phyloP scores from a whole-genome alignment of 345 rosid species.

The Acer negundo region DNA sequence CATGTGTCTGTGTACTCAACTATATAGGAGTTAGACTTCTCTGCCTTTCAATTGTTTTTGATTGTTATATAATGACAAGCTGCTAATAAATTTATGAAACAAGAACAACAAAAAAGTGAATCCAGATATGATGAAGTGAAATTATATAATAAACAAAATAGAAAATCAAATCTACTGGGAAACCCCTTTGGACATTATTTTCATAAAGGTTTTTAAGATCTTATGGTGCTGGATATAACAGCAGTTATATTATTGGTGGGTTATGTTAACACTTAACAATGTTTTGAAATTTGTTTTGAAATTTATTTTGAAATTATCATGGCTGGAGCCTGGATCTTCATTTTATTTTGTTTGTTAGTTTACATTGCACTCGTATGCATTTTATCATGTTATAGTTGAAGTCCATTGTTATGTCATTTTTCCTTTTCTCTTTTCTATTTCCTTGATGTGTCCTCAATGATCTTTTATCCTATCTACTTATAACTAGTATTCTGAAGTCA shows the following conservation, averaged over 20 bases:
- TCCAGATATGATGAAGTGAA: neutral
- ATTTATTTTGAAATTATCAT: neutral
- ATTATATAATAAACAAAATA: neutral
- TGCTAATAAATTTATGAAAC: neutral
- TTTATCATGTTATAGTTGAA: neutral
- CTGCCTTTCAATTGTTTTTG: slow-evolving; percentile 3
- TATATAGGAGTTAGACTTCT: neutral
- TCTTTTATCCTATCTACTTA: neutral
- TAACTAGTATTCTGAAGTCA: neutral
- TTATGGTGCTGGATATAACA: neutral
- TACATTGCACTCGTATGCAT: neutral
- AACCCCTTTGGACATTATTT: neutral
- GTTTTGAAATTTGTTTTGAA: neutral
- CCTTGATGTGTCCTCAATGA: neutral
- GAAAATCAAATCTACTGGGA: neutral
- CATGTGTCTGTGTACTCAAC: neutral
- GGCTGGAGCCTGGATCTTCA: neutral
- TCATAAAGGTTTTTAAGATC: neutral
- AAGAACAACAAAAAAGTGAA: neutral
- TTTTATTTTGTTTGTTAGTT: neutral
- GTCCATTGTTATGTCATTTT: neutral
- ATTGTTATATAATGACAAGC: neutral
- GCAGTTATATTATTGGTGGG: neutral
- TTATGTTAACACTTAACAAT: neutral
- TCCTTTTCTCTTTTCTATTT: neutral